Percentiles rank a stretch among this genome's conserved stretches.
Evolutionary conservation across 192 early-diverging fungal species (phyloP).

Genomic region (Kickxella alabastrina): DNA sequence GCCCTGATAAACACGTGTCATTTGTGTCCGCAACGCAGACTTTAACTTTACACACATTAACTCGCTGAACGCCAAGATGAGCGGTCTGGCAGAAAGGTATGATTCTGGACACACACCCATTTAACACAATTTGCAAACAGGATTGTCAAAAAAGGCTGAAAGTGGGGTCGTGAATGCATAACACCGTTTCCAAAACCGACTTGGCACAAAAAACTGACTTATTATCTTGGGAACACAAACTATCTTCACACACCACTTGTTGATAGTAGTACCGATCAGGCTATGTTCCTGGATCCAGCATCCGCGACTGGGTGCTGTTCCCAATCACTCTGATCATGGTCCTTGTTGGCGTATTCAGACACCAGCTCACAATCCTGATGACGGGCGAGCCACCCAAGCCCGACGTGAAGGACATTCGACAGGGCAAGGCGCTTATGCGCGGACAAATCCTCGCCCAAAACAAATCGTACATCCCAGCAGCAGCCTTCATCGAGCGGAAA

Average conservation of each 20-base stretch:
- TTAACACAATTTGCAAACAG: no score
- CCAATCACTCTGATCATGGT: conserved; percentile 98
- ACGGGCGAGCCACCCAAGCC: conserved; percentile 76
- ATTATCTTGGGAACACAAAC: no score
- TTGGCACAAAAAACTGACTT: no score
- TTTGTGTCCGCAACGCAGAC: not conserved
- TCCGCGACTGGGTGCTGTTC: conserved; percentile 90
- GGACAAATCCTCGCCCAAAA: conserved; percentile 65
- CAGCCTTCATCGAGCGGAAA: conserved; percentile 72
- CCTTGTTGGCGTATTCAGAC: conserved; percentile 89
- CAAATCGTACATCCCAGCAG: conserved; percentile 63
- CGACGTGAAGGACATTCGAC: conserved; percentile 73
- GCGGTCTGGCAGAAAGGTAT: conserved; percentile 35
- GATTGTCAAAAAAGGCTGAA: no score
- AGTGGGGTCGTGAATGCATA: no score
- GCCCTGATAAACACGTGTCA: not conserved
- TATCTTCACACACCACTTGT: no score
- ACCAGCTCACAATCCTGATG: conserved; percentile 88
- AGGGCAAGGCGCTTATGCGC: conserved; percentile 77
- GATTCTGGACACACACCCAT: no score
- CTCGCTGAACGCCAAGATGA: conserved; percentile 19
- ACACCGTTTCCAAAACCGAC: no score
- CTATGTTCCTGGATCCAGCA: conserved; percentile 74
- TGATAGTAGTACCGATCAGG: conserved; percentile 49
- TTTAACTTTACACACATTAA: not conserved